Evolutionary conservation across 805 yeast genomes (phyloP).

Genomic region (Candida palmyrensis): DNA sequence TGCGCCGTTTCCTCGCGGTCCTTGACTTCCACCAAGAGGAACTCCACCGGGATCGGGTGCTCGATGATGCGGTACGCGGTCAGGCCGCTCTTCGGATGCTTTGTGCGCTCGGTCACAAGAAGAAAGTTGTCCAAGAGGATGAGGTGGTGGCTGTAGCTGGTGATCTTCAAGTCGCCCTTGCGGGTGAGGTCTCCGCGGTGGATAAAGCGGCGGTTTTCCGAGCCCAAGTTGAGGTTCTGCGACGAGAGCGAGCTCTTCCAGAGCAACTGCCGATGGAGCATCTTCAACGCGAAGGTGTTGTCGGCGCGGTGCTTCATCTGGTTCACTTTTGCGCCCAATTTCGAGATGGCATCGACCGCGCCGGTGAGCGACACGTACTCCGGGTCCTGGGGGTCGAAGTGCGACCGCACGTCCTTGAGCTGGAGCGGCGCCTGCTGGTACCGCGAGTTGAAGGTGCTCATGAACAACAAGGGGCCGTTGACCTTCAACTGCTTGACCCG

Average conservation of each 20-base stretch:
- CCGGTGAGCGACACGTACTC: constrained; percentile 48
- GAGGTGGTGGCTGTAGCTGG: constrained; percentile 45
- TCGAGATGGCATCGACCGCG: constrained; percentile 51
- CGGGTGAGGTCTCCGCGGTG: constrained; percentile 54
- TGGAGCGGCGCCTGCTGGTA: constrained; percentile 56
- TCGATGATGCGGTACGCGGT: constrained; percentile 41
- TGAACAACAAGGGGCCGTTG: constrained; percentile 33
- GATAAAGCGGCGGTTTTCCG: constrained; percentile 52
- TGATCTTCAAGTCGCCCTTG: constrained; percentile 62
- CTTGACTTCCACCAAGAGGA: constrained; percentile 47
- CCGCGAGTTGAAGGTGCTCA: constrained; percentile 40
- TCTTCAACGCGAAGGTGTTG: constrained; percentile 48
- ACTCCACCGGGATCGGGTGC: constrained; percentile 58
- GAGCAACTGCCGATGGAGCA: constrained; percentile 46
- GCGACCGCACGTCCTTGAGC: constrained; percentile 50
- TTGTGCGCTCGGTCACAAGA: constrained; percentile 54
- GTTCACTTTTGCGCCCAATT: constrained; percentile 56
- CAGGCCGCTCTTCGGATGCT: constrained; percentile 29
- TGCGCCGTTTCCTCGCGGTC: constrained; percentile 20
- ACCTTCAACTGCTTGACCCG: constrained; percentile 42
- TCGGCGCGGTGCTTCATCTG: constrained; percentile 58
- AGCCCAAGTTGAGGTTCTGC: constrained; percentile 47
- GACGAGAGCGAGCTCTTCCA: constrained; percentile 45
- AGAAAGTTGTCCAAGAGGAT: constrained; percentile 69
- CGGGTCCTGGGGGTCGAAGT: constrained; percentile 35